A percentile compares a stretch with the other conserved stretches of the same genome.
Conservation (phyloP, 345 rosid species). For the Boechera divaricarpa region DNA sequence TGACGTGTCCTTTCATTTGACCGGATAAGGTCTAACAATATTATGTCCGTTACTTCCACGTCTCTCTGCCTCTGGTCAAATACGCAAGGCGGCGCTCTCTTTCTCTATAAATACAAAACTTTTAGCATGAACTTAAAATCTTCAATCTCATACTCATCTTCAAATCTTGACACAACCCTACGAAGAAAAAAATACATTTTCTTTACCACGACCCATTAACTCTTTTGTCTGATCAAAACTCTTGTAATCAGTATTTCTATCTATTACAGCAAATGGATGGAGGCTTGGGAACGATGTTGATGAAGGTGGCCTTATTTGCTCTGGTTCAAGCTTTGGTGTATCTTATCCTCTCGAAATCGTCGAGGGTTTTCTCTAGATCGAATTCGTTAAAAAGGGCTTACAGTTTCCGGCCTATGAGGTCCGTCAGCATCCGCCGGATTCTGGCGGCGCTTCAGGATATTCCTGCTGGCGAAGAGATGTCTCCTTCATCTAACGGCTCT, state of each 20-base stretch:
- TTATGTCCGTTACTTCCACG: conserved; percentile 38
- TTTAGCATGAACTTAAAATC: conserved; percentile 11
- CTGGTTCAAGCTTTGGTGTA: conserved; percentile 67
- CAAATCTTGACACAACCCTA: conserved; percentile 10
- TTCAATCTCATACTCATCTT: conserved; percentile 16
- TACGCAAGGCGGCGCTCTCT: conserved; percentile 35
- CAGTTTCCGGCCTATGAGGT: conserved; percentile 61
- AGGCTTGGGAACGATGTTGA: conserved; percentile 48
- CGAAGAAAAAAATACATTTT: conserved; percentile 5
- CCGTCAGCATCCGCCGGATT: conserved; percentile 59
- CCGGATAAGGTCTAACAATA: conserved; percentile 27
- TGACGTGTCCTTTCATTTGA: conserved; percentile 21
- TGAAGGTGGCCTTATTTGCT: conserved; percentile 56
- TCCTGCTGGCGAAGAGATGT: conserved; percentile 48
- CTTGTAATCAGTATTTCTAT: background rate
- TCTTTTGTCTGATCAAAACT: background rate
- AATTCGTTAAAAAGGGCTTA: conserved; percentile 41
- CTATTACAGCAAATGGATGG: conserved; percentile 45
- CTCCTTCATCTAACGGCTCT: conserved; percentile 43
- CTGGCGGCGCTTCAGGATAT: conserved; percentile 54
- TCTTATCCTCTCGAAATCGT: conserved; percentile 62
- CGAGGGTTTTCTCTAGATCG: conserved; percentile 59
- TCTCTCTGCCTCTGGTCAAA: conserved; percentile 38
- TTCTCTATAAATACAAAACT: conserved; percentile 10
- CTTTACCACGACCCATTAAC: background rate